Percentiles rank a stretch among this genome's conserved stretches.
These are phyloP conservation scores for Colletotrichum tropicicola DNA, from an alignment of 2,329 filamentous ascomycete genomes.

Conservation along the genomic window DNA sequence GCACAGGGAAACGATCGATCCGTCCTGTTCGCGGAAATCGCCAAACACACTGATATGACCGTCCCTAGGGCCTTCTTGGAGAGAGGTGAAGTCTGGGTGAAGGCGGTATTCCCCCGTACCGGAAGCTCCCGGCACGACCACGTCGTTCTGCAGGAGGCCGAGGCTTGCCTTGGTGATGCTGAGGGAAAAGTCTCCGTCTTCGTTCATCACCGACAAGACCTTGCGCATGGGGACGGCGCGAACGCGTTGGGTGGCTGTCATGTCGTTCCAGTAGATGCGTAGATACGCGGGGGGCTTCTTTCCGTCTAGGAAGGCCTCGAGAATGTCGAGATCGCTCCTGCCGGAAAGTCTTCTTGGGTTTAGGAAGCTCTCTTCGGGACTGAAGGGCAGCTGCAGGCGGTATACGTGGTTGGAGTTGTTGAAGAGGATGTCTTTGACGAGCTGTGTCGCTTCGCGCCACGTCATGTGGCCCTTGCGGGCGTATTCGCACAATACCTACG, in stretches of 20 bases:
- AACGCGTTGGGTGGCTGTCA: conserved; percentile 74
- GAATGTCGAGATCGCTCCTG: conserved; percentile 45
- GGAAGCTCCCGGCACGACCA: conserved; percentile 58
- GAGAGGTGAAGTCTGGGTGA: conserved; percentile 70
- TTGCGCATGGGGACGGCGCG: conserved; percentile 73
- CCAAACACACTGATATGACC: conserved; percentile 73
- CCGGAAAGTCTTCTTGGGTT: neutral
- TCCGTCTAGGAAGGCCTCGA: conserved; percentile 52
- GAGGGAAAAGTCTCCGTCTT: conserved; percentile 56
- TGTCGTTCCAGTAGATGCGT: conserved; percentile 81
- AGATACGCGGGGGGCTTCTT: conserved; percentile 70
- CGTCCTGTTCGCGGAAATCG: conserved; percentile 69
- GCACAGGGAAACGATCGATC: conserved; percentile 62
- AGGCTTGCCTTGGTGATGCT: conserved; percentile 72
- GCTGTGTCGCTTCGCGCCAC: conserved; percentile 67
- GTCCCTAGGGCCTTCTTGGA: conserved; percentile 66
- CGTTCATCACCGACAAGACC: conserved; percentile 56
- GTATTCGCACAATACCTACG: conserved; percentile 71
- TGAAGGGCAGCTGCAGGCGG: conserved; percentile 61
- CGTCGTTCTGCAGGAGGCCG: conserved; percentile 75
- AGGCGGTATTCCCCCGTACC: conserved; percentile 73
- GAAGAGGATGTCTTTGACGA: conserved; percentile 77
- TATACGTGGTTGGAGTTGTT: conserved; percentile 82
- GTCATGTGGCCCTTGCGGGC: conserved; percentile 71
- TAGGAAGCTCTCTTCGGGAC: conserved; percentile 34